Percentiles rank a stretch among this genome's conserved stretches.
These are phyloP conservation scores for Xanthoceras sorbifolium DNA, from an alignment of 345 rosid genomes.

Conservation along the genomic window DNA sequence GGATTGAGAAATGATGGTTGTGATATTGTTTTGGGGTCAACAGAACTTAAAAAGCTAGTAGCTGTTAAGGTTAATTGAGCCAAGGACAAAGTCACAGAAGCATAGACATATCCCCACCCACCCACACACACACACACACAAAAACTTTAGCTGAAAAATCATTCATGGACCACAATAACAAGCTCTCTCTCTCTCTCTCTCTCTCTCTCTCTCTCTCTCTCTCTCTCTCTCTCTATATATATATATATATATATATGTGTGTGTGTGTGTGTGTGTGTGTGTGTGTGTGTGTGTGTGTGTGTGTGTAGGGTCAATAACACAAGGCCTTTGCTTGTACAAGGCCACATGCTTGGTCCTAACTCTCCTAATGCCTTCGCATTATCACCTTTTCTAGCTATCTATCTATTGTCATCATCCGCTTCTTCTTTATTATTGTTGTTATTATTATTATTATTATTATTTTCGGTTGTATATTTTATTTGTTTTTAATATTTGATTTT, in stretches of 20 bases:
- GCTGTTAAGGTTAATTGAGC: background rate
- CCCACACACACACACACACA: background rate
- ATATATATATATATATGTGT: too few relatives aligned
- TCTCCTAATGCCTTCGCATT: background rate
- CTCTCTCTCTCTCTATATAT: too few relatives aligned
- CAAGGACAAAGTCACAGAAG: background rate
- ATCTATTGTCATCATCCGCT: background rate
- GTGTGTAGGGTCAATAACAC: background rate
- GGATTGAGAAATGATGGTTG: background rate
- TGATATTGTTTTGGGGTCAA: background rate
- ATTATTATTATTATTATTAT: background rate
- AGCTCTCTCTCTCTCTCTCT: too few relatives aligned
- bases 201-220: too few relatives aligned
- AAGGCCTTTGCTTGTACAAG: background rate
- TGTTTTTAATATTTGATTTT: background rate
- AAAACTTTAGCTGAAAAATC: background rate
- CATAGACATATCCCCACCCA: background rate
- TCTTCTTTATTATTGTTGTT: background rate
- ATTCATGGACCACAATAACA: conserved; percentile 5
- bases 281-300: too few relatives aligned
- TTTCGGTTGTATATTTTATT: background rate
- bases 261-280: too few relatives aligned
- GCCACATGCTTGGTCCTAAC: background rate
- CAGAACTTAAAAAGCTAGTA: background rate
- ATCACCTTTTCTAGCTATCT: background rate